Evolutionary conservation across 768 basidiomycete species (phyloP), one percentile per base, ranked within the genome.

Genomic region (Trametes coccinea): DNA sequence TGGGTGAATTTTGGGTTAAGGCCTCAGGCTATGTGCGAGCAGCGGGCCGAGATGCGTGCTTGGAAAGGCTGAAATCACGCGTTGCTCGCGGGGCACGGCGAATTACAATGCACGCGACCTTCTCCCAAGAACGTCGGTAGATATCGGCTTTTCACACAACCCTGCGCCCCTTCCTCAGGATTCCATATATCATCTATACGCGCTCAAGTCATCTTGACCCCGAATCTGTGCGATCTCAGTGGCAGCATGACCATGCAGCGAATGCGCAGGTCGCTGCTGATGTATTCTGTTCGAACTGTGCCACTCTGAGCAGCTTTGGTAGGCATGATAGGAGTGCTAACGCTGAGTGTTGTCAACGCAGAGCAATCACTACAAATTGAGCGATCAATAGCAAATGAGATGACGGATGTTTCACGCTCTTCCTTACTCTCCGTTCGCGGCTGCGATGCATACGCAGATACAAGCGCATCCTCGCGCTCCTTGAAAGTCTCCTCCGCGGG

Each of bases 161-260:
- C 33, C 43, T 53, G 5, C 7, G 27, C 44, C 51, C 59, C 33
- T 48, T 40, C 55, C 46, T 39, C 55, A n/a, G 46, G 41, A 45
- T 56, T 37, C 34, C 11, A 37, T 14, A 16, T 16, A n/a, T 5
- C n/a, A 43, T 51, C 33, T 30, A 41, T 13, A 29, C 14, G 4
- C 0, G n/a, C 57, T 56, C 52, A 46, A 46, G 61, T 49, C 54
- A 49, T 52, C 44, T n/a, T 27, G 8, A 55, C 61, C 55, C 55
- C 44, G 50, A 22, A 62, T 62, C 61, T 62, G 8, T 33, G 9
- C 2, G 44, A 56, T 62, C 61, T 56, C 9, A 27, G 53, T 49
- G 53, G 57, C 57, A 52, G n/a, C 34, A 44, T 16, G n/a, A 50
- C 56, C 56, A 43, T 8, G 56, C 34, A 37, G 6, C 34, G 11